phyloP scores from a whole-genome alignment of 108 stramenopile genomes.

The Pseudonitzschia delicatissima region DNA sequence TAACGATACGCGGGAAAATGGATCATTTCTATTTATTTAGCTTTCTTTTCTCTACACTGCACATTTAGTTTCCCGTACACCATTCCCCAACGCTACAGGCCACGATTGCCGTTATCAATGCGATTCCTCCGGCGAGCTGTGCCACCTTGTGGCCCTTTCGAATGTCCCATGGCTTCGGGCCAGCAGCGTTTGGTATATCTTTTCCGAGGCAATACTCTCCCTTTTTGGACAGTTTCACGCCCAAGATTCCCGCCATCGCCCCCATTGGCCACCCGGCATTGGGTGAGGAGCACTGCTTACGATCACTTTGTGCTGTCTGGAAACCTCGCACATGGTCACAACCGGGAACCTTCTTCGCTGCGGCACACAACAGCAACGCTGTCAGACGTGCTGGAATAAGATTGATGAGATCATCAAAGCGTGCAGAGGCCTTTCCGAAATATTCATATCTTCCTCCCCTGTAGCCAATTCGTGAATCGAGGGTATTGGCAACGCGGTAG shows the following conservation, averaged over 20 bases:
- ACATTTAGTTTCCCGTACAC: too few relatives aligned
- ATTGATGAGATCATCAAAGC: slow-evolving; percentile 49
- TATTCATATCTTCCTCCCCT: slow-evolving; percentile 30
- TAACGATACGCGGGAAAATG: too few relatives aligned
- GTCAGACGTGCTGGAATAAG: slow-evolving; percentile 40
- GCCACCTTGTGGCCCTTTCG: slow-evolving; percentile 35
- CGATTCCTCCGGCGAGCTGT: slow-evolving; percentile 38
- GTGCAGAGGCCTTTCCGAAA: slow-evolving; percentile 42
- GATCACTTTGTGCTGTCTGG: slow-evolving; percentile 31
- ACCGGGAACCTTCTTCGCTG: slow-evolving; percentile 14
- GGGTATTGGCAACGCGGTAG: slow-evolving; percentile 43
- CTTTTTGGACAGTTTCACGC: slow-evolving; percentile 36
- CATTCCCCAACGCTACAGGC: slow-evolving; percentile 1
- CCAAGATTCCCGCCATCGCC: slow-evolving; percentile 41
- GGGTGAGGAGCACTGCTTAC: slow-evolving; percentile 36
- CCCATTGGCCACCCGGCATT: slow-evolving; percentile 61
- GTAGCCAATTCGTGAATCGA: slow-evolving; percentile 50
- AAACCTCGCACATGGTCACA: slow-evolving; percentile 19
- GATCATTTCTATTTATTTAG: too few relatives aligned
- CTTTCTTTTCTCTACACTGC: too few relatives aligned
- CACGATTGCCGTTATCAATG: slow-evolving; percentile 25
- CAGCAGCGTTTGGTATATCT: background rate
- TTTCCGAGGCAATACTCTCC: slow-evolving; percentile 31
- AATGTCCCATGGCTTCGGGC: slow-evolving; percentile 16
- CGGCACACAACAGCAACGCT: slow-evolving; percentile 21